Percentiles rank a stretch among this genome's conserved stretches.
These are phyloP conservation scores for Endoconidiophora laricicola DNA, from an alignment of 2,329 filamentous ascomycete genomes.

Conservation along the genomic window DNA sequence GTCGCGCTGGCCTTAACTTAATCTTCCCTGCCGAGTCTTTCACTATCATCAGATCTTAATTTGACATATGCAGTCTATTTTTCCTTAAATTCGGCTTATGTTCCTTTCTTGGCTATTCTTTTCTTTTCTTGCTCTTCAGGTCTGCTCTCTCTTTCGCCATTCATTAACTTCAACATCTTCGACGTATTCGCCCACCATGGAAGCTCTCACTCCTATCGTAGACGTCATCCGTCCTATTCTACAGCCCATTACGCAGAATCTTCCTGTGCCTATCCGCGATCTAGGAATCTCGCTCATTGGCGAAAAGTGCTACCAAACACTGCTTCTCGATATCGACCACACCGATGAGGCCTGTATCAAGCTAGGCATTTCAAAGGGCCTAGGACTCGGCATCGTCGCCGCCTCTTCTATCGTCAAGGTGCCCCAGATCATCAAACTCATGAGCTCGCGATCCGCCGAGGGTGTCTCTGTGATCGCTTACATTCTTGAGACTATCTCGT, in stretches of 20 bases:
- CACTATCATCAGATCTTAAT: too few species aligned
- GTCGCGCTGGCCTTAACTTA: too few species aligned
- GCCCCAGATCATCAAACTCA: constrained; percentile 86
- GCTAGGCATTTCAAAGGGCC: constrained; percentile 76
- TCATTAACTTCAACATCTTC: background rate
- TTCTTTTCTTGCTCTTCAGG: background rate
- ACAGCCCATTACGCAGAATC: constrained; percentile 52
- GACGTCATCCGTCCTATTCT: constrained; percentile 44
- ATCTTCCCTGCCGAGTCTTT: too few species aligned
- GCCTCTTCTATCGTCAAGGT: constrained; percentile 89
- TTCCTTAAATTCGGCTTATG: too few species aligned
- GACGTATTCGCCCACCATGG: constrained; percentile 3
- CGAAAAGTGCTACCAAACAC: constrained; percentile 64
- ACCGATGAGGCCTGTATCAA: constrained; percentile 66
- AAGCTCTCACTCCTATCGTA: constrained; percentile 27
- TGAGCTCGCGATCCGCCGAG: constrained; percentile 60
- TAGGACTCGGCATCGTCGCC: constrained; percentile 85
- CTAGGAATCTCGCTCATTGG: constrained; percentile 68
- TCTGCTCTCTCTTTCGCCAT: background rate
- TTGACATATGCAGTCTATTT: too few species aligned
- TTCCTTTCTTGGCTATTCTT: background rate
- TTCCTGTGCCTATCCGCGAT: constrained; percentile 59
- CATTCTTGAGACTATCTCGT: constrained; percentile 74
- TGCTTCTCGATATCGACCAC: constrained; percentile 72
- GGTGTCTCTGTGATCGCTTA: constrained; percentile 85